Base-by-base conservation (phyloP, 148 eudicot species). In the Silene uniflora region DNA sequence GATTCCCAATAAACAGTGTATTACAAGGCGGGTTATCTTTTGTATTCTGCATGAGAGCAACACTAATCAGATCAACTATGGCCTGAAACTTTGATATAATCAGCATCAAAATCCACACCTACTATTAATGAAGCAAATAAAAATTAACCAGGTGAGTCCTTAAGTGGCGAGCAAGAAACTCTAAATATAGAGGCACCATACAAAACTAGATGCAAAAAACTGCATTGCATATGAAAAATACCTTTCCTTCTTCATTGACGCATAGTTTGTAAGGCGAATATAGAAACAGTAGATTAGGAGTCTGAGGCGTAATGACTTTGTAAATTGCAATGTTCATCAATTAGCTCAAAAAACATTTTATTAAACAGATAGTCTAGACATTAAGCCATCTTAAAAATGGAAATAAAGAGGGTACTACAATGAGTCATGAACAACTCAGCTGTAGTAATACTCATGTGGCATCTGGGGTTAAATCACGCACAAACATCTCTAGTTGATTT, bases 11-110 rank as follows among this genome's bases (percentile, higher is more conserved):
- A 72, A 95, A 95, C 2, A 95, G 81, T 23, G 99, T 95, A 83
- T 95, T 95, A 86, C 99, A 95, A 46, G 99, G 97, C 77, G 99
- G 99, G 77, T 95, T 95, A 74, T 95, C 99, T 80, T 95, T 95
- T 22, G 83, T 92, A 81, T 95, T 95, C 97, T 95, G 88, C 89
- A 80, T 46, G 75, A 74, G 63, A 83, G 80, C 46, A 60, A 71
- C 66, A 70, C 54, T 19, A 42, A 65, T 16, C 59, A 63, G 55
- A 47, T 54, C 32, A n/a, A 22, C 5, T 59, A 65, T 17, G 55
- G 21, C 55, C n/a, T n/a, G 13, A 56, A 42, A 69, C 62, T 27
- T 18, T 10, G 32, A 42, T 35, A 14, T 21, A n/a, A 24, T 8
- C 52, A 74, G 60, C 60, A 70, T 13, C 24, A 32, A 62, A 19